phyloP scores from a whole-genome alignment of 2,329 filamentous ascomycete species.

The Neofusicoccum kwambonambiense region DNA sequence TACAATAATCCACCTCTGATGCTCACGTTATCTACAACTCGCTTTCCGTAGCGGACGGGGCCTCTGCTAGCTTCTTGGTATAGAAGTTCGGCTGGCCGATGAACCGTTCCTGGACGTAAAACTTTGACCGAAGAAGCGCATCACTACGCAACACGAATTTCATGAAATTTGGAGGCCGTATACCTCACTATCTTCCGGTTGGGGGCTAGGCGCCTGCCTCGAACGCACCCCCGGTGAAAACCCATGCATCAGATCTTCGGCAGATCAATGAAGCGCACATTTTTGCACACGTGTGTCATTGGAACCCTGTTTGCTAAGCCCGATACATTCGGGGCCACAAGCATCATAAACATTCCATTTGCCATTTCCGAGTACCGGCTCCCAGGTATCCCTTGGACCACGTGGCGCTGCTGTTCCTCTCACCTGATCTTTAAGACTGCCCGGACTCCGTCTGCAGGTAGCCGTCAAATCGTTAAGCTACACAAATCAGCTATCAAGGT shows the following conservation, averaged over 20 bases:
- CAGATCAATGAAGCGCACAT: neutral
- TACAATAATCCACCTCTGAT: slow-evolving; percentile 15
- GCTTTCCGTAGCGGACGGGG: neutral
- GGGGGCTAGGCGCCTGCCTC: too few relatives aligned
- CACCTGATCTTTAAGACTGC: slow-evolving; percentile 8
- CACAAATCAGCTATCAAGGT: neutral
- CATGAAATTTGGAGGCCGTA: neutral
- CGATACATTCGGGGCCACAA: neutral
- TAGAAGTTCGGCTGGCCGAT: too few relatives aligned
- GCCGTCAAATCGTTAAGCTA: neutral
- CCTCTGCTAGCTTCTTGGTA: too few relatives aligned
- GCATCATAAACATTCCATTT: neutral
- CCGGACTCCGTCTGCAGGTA: neutral
- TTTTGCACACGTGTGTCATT: neutral
- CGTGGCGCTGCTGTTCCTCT: slow-evolving; percentile 2
- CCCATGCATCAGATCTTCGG: neutral
- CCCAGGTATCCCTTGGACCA: neutral
- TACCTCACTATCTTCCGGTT: neutral
- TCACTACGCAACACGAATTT: neutral
- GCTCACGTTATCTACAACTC: neutral
- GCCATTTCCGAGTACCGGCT: neutral
- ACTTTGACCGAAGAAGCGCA: neutral
- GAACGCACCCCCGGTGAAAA: too few relatives aligned
- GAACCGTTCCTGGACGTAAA: too few relatives aligned
- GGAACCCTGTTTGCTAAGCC: neutral